Percentiles rank a stretch among this genome's conserved stretches.
phyloP scores from a whole-genome alignment of 2,329 filamentous ascomycete species.

The Catunica adiposa region DNA sequence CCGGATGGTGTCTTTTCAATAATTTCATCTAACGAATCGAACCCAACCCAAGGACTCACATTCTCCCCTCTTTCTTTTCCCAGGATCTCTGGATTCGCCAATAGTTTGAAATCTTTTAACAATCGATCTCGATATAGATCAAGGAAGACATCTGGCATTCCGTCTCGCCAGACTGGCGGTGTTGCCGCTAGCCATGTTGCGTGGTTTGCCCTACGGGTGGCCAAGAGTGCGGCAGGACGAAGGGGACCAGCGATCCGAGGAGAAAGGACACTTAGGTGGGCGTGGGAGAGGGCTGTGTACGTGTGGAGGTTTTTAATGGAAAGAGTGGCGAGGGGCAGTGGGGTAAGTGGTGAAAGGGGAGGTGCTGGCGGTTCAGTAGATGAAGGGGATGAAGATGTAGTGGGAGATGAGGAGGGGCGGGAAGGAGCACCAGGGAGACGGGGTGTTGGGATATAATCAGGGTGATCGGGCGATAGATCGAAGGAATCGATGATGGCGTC shows the following conservation, averaged over 20 bases:
- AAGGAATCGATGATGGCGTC: not conserved
- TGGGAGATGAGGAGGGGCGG: conserved; percentile 10
- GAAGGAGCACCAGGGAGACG: conserved; percentile 8
- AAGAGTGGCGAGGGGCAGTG: not conserved
- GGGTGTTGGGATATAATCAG: conserved; percentile 4
- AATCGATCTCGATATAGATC: conserved; percentile 32
- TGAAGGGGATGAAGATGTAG: not conserved
- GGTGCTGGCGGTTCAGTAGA: conserved; percentile 13
- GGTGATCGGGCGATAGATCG: conserved; percentile 2
- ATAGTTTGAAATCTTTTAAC: conserved; percentile 25
- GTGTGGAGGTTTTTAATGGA: conserved; percentile 4
- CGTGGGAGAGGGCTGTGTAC: conserved; percentile 6
- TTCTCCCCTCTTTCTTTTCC: conserved; percentile 9
- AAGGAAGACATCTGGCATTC: conserved; percentile 40
- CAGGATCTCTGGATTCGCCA: conserved; percentile 16
- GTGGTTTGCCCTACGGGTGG: conserved; percentile 5
- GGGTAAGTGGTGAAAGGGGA: not conserved
- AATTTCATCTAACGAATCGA: conserved; percentile 19
- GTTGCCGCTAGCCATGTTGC: conserved; percentile 9
- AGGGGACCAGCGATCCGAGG: conserved; percentile 1
- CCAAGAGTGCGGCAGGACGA: conserved; percentile 5
- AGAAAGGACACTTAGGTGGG: not conserved
- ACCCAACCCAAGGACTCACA: conserved; percentile 10
- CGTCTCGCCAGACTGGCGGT: conserved; percentile 29
- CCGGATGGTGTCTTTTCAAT: conserved; percentile 24